Evolutionary conservation across 1,284 basidiomycete species (phyloP).

Genomic region (Porogramme epimiltina): DNA sequence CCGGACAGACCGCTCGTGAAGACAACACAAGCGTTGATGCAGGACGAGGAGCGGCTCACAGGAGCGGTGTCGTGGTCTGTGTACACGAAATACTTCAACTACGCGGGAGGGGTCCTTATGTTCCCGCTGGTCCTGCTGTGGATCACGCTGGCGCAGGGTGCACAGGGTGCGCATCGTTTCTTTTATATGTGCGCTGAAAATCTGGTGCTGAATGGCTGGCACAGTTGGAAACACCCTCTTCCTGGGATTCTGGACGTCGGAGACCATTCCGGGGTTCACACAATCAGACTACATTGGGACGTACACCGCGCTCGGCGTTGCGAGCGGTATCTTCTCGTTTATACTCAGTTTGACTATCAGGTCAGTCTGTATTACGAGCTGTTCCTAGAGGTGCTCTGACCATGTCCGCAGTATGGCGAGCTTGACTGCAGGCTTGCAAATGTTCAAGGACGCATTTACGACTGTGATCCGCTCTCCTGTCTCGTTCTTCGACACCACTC

Average conservation of each 20-base stretch:
- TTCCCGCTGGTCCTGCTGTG: conserved; percentile 38
- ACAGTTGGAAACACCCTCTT: conserved; percentile 41
- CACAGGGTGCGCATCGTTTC: conserved; percentile 31
- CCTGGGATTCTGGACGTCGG: conserved; percentile 43
- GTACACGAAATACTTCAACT: conserved; percentile 42
- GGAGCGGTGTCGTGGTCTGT: conserved; percentile 35
- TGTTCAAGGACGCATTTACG: conserved; percentile 61
- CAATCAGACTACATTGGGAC: conserved; percentile 69
- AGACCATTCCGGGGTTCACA: conserved; percentile 44
- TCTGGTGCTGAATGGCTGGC: too few species aligned
- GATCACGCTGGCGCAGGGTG: conserved; percentile 29
- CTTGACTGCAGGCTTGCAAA: conserved; percentile 56
- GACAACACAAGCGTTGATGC: conserved; percentile 32
- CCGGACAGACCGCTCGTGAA: not conserved
- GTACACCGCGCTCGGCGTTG: conserved; percentile 66
- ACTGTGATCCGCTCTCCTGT: conserved; percentile 69
- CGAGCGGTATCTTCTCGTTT: conserved; percentile 59
- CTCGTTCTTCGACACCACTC: conserved; percentile 84
- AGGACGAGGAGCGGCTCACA: conserved; percentile 38
- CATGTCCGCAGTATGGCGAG: conserved; percentile 50
- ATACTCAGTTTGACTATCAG: conserved; percentile 53
- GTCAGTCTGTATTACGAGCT: conserved; percentile 33
- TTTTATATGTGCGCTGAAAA: too few species aligned
- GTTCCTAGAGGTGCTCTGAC: not conserved
- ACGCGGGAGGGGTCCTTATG: conserved; percentile 50